phyloP scores from a whole-genome alignment of 352 stramenopile genomes.

The Pythium sukuiense region DNA sequence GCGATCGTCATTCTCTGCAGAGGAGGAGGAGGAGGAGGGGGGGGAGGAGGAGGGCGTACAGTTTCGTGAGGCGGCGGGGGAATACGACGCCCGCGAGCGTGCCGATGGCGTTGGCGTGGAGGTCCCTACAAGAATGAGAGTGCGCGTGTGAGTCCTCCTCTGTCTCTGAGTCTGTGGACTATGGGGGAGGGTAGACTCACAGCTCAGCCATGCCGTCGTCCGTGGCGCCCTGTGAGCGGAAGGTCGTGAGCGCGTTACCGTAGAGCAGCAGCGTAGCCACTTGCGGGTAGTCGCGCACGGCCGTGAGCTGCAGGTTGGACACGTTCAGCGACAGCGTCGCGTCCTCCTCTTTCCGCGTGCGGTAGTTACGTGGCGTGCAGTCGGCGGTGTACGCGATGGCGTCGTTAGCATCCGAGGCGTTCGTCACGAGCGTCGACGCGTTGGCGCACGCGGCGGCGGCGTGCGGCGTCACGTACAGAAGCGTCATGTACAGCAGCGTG shows the following conservation, averaged over 20 bases:
- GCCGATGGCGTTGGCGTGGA: slow-evolving; percentile 44
- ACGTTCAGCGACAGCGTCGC: slow-evolving; percentile 56
- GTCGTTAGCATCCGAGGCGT: slow-evolving; percentile 28
- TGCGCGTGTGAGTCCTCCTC: too few species aligned
- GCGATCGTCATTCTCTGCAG: not conserved
- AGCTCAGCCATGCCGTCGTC: slow-evolving; percentile 59
- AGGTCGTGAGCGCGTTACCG: slow-evolving; percentile 58
- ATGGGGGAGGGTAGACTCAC: slow-evolving; percentile 7
- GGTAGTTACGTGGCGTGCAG: slow-evolving; percentile 46
- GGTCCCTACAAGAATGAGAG: slow-evolving; percentile 29
- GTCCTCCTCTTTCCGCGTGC: slow-evolving; percentile 33
- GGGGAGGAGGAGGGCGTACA: slow-evolving; percentile 24
- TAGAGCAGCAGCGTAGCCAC: slow-evolving; percentile 56
- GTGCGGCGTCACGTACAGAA: not conserved
- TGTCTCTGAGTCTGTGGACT: too few species aligned
- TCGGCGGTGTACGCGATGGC: slow-evolving; percentile 54
- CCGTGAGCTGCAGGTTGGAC: slow-evolving; percentile 54
- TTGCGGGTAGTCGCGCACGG: slow-evolving; percentile 48
- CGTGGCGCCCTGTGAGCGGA: slow-evolving; percentile 32
- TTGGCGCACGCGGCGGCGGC: slow-evolving; percentile 28
- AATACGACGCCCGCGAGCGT: slow-evolving; percentile 41
- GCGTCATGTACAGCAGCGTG: not conserved
- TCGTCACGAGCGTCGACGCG: slow-evolving; percentile 45
- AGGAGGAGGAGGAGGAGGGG: not conserved
- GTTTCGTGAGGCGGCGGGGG: slow-evolving; percentile 41